phyloP scores from a whole-genome alignment of 495 filamentous ascomycete genomes.

The Podospora sp. region DNA sequence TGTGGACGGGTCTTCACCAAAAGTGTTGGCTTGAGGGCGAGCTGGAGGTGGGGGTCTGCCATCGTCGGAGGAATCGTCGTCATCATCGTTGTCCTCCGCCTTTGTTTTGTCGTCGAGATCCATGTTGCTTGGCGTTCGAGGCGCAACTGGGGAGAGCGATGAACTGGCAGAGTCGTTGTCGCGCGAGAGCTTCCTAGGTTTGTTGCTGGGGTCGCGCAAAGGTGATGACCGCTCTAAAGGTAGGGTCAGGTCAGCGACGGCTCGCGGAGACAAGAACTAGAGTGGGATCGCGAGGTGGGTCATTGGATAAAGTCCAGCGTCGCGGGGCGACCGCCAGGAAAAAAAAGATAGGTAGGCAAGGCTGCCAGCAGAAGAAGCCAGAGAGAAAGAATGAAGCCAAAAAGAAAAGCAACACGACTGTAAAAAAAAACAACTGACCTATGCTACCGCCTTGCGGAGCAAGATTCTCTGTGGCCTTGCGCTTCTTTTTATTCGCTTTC shows the following conservation, averaged over 20 bases:
- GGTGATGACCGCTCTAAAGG: conserved; percentile 49
- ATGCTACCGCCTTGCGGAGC: conserved; percentile 70
- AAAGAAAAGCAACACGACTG: conserved; percentile 11
- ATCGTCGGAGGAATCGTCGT: conserved; percentile 67
- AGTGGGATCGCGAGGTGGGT: background rate
- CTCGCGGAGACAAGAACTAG: conserved; percentile 6
- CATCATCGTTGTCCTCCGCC: conserved; percentile 51
- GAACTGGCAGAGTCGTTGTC: conserved; percentile 64
- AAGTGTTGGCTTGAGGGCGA: conserved; percentile 73
- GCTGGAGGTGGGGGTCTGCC: conserved; percentile 79
- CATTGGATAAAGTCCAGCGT: conserved; percentile 4
- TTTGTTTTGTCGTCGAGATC: conserved; percentile 55
- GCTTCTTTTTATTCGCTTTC: conserved; percentile 60
- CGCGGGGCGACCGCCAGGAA: background rate
- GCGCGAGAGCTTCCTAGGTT: conserved; percentile 51
- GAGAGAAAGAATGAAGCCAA: background rate
- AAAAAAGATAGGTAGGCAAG: conserved; percentile 6
- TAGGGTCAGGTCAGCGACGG: conserved; percentile 13
- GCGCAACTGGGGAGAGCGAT: conserved; percentile 62
- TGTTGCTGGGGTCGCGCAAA: conserved; percentile 43
- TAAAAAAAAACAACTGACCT: conserved; percentile 54
- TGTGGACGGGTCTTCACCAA: conserved; percentile 87
- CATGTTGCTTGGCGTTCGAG: conserved; percentile 52
- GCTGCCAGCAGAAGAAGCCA: too few species aligned
- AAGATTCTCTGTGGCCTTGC: conserved; percentile 52